Evolutionary conservation across 805 yeast genomes (phyloP).

Genomic region (Spathaspora boniae): DNA sequence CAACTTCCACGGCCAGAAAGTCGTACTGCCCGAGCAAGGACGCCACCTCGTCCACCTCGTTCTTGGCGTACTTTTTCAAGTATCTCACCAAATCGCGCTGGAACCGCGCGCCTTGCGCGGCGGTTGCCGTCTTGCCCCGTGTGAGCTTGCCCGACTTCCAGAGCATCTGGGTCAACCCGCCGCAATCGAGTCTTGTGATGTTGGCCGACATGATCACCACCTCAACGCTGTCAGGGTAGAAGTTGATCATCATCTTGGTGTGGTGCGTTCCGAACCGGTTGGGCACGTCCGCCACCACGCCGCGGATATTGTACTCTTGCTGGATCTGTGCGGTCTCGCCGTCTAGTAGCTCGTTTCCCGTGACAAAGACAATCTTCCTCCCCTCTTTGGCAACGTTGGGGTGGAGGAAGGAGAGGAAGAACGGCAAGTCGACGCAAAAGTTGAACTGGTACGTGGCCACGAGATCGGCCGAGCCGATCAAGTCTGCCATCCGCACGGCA

Average conservation of each 20-base stretch:
- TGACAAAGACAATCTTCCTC: slow-evolving; percentile 26
- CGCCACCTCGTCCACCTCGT: slow-evolving; percentile 23
- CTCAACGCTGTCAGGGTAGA: slow-evolving; percentile 42
- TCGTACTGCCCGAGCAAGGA: slow-evolving; percentile 31
- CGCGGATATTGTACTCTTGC: slow-evolving; percentile 20
- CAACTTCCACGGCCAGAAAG: slow-evolving; percentile 47
- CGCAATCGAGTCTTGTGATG: slow-evolving; percentile 51
- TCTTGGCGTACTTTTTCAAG: slow-evolving; percentile 39
- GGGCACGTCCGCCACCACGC: slow-evolving; percentile 31
- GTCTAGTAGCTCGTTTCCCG: slow-evolving; percentile 21
- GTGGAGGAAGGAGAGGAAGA: slow-evolving; percentile 31
- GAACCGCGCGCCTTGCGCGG: slow-evolving; percentile 28
- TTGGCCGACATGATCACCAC: slow-evolving; percentile 60
- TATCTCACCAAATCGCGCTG: slow-evolving; percentile 43
- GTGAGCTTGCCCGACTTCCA: slow-evolving; percentile 55
- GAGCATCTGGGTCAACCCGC: slow-evolving; percentile 58
- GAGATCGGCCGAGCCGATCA: slow-evolving; percentile 32
- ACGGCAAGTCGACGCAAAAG: slow-evolving; percentile 42
- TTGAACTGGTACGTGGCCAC: slow-evolving; percentile 44
- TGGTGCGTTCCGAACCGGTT: slow-evolving; percentile 51
- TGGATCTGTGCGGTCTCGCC: slow-evolving; percentile 12
- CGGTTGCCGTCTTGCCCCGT: slow-evolving; percentile 10
- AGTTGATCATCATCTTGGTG: slow-evolving; percentile 63
- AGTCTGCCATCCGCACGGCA: slow-evolving; percentile 22
- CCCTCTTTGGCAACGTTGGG: slow-evolving; percentile 16